Conservation (phyloP, 352 stramenopile genomes). For the Aphanomyces euteiches region DNA sequence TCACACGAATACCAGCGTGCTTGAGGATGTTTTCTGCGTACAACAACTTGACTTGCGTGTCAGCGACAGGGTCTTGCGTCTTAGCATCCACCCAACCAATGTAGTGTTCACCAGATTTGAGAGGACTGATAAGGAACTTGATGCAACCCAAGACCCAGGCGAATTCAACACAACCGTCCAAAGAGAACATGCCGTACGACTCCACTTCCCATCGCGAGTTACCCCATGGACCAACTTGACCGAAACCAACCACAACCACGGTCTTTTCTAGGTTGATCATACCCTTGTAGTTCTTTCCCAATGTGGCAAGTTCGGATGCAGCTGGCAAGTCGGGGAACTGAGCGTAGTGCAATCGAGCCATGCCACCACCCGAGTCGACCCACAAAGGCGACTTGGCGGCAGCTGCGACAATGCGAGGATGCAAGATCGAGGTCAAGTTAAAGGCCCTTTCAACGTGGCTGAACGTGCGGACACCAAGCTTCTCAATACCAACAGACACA, state of each 20-base stretch:
- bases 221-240: conserved; percentile 80
- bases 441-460: conserved; percentile 81
- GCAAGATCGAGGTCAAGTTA: conserved; percentile 75
- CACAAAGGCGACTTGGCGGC: conserved; percentile 67
- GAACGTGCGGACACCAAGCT: conserved; percentile 76
- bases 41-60: conserved; percentile 65
- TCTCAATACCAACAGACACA: conserved; percentile 74
- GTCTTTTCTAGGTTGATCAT: conserved; percentile 80
- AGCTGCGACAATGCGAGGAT: conserved; percentile 65
- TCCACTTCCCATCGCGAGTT: conserved; percentile 87
- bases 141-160: conserved; percentile 81
- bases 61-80: conserved; percentile 66
- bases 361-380: conserved; percentile 71
- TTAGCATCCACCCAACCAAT: conserved; percentile 79
- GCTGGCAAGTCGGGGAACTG: background rate
- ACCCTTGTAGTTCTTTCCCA: conserved; percentile 31
- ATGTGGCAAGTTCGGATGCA: background rate
- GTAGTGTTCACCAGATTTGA: background rate
- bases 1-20: conserved; percentile 73
- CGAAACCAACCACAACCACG: conserved; percentile 76
- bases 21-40: conserved; percentile 77
- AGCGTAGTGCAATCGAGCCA: conserved; percentile 48
- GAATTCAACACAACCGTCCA: conserved; percentile 83
- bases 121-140: conserved; percentile 54
- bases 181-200: conserved; percentile 80